Conservation (phyloP, 31 red algal genomes). For the Asparagopsis taxiformis region DNA sequence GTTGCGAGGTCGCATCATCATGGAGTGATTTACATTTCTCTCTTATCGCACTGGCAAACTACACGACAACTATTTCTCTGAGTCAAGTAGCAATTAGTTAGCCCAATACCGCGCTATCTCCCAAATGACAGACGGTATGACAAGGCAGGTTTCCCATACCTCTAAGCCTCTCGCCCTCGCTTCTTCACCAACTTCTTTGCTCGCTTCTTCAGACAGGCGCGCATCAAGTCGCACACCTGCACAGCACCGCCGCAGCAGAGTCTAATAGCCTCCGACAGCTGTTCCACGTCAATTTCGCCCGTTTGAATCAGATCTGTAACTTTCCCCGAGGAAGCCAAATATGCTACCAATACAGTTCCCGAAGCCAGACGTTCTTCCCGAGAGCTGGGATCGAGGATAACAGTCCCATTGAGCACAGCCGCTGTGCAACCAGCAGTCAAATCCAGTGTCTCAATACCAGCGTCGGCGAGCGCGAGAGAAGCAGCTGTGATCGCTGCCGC, state of each 20-base stretch:
- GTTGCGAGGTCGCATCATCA: too few species aligned
- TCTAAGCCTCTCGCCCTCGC: slow-evolving; percentile 6
- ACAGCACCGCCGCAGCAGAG: slow-evolving; percentile 25
- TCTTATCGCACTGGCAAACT: too few species aligned
- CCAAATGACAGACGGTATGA: too few species aligned
- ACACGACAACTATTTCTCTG: too few species aligned
- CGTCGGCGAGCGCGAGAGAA: slow-evolving; percentile 75
- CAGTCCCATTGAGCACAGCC: slow-evolving; percentile 50
- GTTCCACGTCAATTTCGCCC: slow-evolving; percentile 43
- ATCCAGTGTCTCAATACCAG: slow-evolving; percentile 73
- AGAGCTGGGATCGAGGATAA: slow-evolving; percentile 54
- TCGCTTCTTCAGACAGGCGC: slow-evolving; percentile 27
- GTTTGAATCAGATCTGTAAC: slow-evolving; percentile 44
- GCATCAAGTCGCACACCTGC: slow-evolving; percentile 53
- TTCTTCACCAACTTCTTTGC: slow-evolving; percentile 57
- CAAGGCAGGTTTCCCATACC: too few species aligned
- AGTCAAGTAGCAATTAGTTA: too few species aligned
- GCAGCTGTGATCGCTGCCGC: slow-evolving; percentile 68
- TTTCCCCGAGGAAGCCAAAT: slow-evolving; percentile 20
- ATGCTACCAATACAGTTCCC: slow-evolving; percentile 43
- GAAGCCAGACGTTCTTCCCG: slow-evolving; percentile 26
- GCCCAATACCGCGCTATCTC: too few species aligned
- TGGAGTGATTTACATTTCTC: too few species aligned
- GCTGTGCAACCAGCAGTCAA: slow-evolving; percentile 54
- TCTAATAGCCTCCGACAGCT: slow-evolving; percentile 41